Evolutionary conservation across 257 asterid species (phyloP), one percentile per base, ranked within the genome.

Genomic region (Solanum chaucha): DNA sequence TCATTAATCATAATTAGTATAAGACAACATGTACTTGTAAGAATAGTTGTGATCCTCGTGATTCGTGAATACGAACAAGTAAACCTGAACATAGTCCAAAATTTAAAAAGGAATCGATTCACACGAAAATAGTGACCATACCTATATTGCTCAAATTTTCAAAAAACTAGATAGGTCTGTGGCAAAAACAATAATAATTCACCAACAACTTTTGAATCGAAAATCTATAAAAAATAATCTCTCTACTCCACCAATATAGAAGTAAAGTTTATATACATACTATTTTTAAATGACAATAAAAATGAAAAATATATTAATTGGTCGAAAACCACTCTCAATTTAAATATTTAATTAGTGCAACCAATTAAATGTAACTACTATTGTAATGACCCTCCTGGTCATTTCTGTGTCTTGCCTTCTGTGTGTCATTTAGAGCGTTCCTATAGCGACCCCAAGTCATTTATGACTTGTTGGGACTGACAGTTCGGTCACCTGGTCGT

Each of bases 131-230:
- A 68, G 11, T 14, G 0, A 68, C 3, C 1, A 68, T 1, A 68
- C 8, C 11, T 10, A 68, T 68, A 13, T 2, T 28, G 5, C 11
- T 6, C n/a, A 26, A 5, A 67, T 1, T 28, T 1, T 26, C 0
- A 13, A 13, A 24, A 13, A 30, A 6, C 5, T 1, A 30, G 0
- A 30, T 30, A 7, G 0, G 5, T 30, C 0, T 1, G 40, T 14
- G n/a, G 1, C 1, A 7, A 30, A 15, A 7, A 0, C 2, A 32
- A 17, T 17, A 55, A 55, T 6, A 17, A 17, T 11, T 24, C 1
- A 24, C 34, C 7, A 10, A 24, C 0, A 64, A 11, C 34, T 64
- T 64, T 64, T 24, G 2, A 64, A 11, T 4, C 1, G 1, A 24
- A 11, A 10, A 24, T 11, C 9, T 24, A 24, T 64, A 2, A 5